phyloP scores from a whole-genome alignment of 2,329 filamentous ascomycete genomes.

The Pseudogymnoascus sp. region DNA sequence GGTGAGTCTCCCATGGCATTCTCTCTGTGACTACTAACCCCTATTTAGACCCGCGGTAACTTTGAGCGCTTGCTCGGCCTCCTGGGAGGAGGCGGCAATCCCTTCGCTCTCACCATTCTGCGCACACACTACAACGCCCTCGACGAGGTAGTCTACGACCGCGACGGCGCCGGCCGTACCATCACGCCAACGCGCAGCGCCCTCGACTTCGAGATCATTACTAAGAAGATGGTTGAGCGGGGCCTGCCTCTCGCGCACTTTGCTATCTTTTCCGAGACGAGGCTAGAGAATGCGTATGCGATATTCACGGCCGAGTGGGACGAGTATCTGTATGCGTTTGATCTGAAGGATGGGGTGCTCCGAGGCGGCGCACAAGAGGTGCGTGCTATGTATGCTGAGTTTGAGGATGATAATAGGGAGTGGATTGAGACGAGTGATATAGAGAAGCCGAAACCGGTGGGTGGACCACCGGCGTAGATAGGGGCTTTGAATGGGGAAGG shows the following conservation, averaged over 20 bases:
- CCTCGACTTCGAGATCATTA: background rate
- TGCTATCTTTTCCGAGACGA: background rate
- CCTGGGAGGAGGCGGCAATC: background rate
- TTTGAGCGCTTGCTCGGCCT: background rate
- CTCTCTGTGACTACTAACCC: background rate
- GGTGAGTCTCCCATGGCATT: background rate
- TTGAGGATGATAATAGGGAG: background rate
- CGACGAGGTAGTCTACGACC: background rate
- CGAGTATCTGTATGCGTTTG: background rate
- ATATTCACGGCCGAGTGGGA: background rate
- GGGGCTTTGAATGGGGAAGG: background rate
- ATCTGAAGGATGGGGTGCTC: background rate
- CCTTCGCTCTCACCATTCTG: background rate
- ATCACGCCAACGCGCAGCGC: background rate
- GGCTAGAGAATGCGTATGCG: background rate
- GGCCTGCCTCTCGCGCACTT: background rate
- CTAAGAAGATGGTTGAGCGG: background rate
- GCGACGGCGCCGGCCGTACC: background rate
- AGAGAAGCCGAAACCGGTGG: background rate
- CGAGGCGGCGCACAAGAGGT: background rate
- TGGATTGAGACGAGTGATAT: background rate
- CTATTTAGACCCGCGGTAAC: background rate
- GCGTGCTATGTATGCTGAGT: background rate
- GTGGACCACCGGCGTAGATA: background rate
- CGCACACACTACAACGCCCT: background rate